A percentile compares a stretch with the other conserved stretches of the same genome.
phyloP scores from a whole-genome alignment of 1,284 basidiomycete genomes.

The Cryptococcus sp. region DNA sequence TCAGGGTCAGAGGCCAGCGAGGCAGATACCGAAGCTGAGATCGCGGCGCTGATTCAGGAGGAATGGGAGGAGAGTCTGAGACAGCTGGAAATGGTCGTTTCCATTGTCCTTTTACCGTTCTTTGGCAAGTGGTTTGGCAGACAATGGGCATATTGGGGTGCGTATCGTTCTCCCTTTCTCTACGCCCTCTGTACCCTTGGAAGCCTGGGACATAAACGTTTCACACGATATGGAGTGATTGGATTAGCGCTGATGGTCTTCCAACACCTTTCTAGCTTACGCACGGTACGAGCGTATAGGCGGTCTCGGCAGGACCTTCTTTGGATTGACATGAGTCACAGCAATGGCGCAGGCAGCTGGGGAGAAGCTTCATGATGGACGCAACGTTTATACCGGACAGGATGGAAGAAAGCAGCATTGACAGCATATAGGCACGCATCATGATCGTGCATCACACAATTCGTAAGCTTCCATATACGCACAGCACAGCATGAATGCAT shows the following conservation, averaged over 20 bases:
- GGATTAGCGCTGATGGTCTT: background rate
- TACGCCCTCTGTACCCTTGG: background rate
- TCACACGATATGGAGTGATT: no score
- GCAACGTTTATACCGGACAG: background rate
- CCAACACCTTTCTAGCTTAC: conserved; percentile 13
- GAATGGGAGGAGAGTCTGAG: conserved; percentile 90
- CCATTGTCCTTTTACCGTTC: conserved; percentile 78
- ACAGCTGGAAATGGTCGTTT: conserved; percentile 77
- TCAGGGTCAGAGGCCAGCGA: conserved; percentile 58
- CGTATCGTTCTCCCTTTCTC: conserved; percentile 41
- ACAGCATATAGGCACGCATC: no score
- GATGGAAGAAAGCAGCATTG: background rate
- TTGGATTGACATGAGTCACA: conserved; percentile 22
- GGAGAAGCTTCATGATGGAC: background rate
- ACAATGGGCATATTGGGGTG: conserved; percentile 81
- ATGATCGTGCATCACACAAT: conserved; percentile 1
- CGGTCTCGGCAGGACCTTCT: conserved; percentile 23
- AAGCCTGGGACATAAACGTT: no score
- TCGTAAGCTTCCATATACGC: background rate
- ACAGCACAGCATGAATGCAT: no score
- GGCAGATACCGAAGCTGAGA: conserved; percentile 60
- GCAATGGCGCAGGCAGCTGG: background rate
- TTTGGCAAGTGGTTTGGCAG: conserved; percentile 86
- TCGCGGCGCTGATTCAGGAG: conserved; percentile 69
- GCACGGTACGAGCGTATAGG: conserved; percentile 30